Conservation (phyloP, 192 early-diverging fungal species). For the Rhizophagus clarus region DNA sequence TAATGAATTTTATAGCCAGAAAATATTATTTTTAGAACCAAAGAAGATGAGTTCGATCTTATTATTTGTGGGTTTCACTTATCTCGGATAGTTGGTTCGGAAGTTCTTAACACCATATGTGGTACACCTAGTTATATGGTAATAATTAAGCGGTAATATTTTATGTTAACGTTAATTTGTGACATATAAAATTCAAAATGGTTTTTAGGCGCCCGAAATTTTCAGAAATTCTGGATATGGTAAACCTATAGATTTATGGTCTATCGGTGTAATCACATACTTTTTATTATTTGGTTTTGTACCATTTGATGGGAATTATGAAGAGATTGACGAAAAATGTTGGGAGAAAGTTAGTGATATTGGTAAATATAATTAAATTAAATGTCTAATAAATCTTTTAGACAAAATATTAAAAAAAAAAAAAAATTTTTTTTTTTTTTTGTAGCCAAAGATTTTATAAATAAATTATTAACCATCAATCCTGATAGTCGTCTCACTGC, state of each 20-base stretch:
- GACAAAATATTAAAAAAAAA: too few relatives aligned
- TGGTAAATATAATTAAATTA: conserved; percentile 33
- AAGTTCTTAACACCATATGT: conserved; percentile 65
- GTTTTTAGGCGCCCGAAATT: conserved; percentile 57
- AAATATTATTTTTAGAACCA: conserved; percentile 72
- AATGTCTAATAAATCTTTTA: too few relatives aligned
- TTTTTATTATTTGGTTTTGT: conserved; percentile 72
- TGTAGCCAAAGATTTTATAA: conserved; percentile 70
- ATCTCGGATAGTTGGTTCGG: conserved; percentile 62
- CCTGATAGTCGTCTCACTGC: conserved; percentile 66
- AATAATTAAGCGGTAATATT: background rate
- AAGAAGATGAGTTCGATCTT: conserved; percentile 60
- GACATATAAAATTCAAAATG: background rate
- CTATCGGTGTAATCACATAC: conserved; percentile 75
- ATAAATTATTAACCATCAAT: conserved; percentile 57
- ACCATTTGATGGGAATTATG: conserved; percentile 65
- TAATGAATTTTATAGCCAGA: conserved; percentile 59
- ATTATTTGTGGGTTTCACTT: conserved; percentile 83
- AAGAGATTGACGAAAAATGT: conserved; percentile 62
- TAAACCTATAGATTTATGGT: conserved; percentile 82
- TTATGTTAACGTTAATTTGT: too few relatives aligned
- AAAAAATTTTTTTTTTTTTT: background rate
- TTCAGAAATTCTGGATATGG: conserved; percentile 64
- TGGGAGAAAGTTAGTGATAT: conserved; percentile 61
- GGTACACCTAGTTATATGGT: conserved; percentile 84